Percentiles rank a stretch among this genome's conserved stretches.
Conservation (phyloP, 2,329 filamentous ascomycete species). For the Talaromyces atroroseus region DNA sequence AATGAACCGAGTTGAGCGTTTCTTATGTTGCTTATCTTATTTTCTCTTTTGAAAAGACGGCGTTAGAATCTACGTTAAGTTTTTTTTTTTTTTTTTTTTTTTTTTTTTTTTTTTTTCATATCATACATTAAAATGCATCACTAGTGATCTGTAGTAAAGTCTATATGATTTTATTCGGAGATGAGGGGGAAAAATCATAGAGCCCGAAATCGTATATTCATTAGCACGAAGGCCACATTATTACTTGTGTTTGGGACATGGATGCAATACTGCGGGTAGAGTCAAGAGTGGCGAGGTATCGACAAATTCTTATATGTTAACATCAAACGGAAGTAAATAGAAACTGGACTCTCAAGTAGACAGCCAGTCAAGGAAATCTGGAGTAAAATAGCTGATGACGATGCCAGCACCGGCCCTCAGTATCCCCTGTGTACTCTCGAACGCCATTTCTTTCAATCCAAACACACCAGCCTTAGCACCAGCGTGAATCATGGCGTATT, state of each 20-base stretch:
- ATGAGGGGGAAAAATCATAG: neutral
- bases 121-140: too few species aligned
- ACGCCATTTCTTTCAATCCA: slow-evolving; percentile 88
- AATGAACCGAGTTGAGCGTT: slow-evolving; percentile 4
- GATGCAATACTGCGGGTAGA: neutral
- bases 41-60: neutral
- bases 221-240: neutral
- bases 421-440: slow-evolving; percentile 91
- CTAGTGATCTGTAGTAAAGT: neutral
- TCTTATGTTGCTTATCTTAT: neutral
- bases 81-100: too few species aligned
- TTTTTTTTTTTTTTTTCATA: too few species aligned
- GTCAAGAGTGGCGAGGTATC: neutral
- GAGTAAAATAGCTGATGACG: slow-evolving; percentile 89
- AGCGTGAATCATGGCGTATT: slow-evolving; percentile 97
- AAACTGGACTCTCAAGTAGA: slow-evolving; percentile 3
- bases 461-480: slow-evolving; percentile 95
- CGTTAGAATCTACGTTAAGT: neutral
- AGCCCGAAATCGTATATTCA: neutral
- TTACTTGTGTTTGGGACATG: neutral
- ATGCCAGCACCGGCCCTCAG: slow-evolving; percentile 89
- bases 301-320: neutral
- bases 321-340: neutral
- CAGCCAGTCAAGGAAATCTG: slow-evolving; percentile 65
- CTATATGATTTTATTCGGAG: neutral